phyloP scores from a whole-genome alignment of 2,329 filamentous ascomycete species.

The Epichloe uncinata region DNA sequence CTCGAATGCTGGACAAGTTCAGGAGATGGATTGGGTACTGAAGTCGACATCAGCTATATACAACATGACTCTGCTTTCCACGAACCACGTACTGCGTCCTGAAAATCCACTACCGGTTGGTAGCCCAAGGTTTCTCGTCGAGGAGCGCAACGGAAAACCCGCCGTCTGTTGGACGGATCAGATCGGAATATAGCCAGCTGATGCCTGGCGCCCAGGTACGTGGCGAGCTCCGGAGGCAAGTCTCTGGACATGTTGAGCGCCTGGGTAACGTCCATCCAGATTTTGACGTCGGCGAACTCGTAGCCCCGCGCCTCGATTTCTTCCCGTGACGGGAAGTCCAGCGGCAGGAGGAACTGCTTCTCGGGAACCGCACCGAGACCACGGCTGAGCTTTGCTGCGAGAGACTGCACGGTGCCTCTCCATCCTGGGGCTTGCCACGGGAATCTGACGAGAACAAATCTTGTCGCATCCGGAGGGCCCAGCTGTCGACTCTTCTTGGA shows the following conservation, averaged over 20 bases:
- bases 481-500: conserved; percentile 37
- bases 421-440: conserved; percentile 41
- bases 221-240: conserved; percentile 46
- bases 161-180: conserved; percentile 41
- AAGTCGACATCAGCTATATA: background rate
- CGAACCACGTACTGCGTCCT: conserved; percentile 46
- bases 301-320: conserved; percentile 49
- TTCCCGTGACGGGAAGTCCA: conserved; percentile 42
- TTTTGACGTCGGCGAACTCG: conserved; percentile 42
- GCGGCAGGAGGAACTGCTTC: conserved; percentile 52
- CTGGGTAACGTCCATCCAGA: conserved; percentile 46
- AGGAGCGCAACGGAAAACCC: conserved; percentile 49
- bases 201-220: conserved; percentile 54
- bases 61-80: background rate
- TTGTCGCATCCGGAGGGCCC: conserved; percentile 33
- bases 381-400: conserved; percentile 37
- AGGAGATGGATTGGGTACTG: conserved; percentile 59
- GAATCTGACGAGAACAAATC: conserved; percentile 54
- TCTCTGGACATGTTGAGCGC: conserved; percentile 46
- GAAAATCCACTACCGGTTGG: conserved; percentile 53
- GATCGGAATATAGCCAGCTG: conserved; percentile 56
- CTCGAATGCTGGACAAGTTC: conserved; percentile 49
- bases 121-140: conserved; percentile 44
- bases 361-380: conserved; percentile 39
- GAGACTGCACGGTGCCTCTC: conserved; percentile 30